Evolutionary conservation across 2,329 filamentous ascomycete species (phyloP).

Genomic region (Metarhizium brunneum): DNA sequence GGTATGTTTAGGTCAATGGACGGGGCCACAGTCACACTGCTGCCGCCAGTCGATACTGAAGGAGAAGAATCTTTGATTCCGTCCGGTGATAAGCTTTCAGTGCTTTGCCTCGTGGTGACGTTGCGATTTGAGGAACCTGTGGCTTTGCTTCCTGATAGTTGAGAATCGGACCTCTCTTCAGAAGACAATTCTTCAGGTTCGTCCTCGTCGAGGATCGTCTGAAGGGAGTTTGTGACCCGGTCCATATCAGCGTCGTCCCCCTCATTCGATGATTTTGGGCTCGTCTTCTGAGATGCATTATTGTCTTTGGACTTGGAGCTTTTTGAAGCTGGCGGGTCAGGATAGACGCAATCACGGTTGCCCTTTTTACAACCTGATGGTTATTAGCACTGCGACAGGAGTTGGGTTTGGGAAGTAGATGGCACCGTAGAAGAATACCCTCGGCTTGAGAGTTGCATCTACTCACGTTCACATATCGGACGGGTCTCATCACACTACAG

Average conservation of each 20-base stretch:
- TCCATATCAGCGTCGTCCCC: slow-evolving; percentile 38
- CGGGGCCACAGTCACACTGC: slow-evolving; percentile 17
- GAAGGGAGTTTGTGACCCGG: slow-evolving; percentile 29
- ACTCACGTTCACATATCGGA: slow-evolving; percentile 72
- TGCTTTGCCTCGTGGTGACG: slow-evolving; percentile 32
- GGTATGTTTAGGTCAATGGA: slow-evolving; percentile 15
- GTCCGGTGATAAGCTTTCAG: slow-evolving; percentile 44
- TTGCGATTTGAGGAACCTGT: slow-evolving; percentile 28
- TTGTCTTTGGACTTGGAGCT: slow-evolving; percentile 30
- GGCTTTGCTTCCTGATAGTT: slow-evolving; percentile 19
- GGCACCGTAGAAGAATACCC: neutral
- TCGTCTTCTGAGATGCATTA: slow-evolving; percentile 28
- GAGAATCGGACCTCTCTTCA: slow-evolving; percentile 9
- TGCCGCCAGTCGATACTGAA: slow-evolving; percentile 34
- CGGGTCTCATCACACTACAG: slow-evolving; percentile 78
- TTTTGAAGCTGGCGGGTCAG: slow-evolving; percentile 51
- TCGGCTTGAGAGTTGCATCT: neutral
- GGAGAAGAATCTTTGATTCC: slow-evolving; percentile 42
- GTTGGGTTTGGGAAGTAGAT: neutral
- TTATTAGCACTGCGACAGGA: neutral
- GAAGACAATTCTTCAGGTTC: slow-evolving; percentile 29
- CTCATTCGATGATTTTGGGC: slow-evolving; percentile 45
- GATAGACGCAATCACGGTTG: slow-evolving; percentile 82
- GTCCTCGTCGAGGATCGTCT: slow-evolving; percentile 46
- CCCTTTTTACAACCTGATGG: slow-evolving; percentile 80